Base-by-base conservation (phyloP, 108 stramenopile species). In the Nitzschia sp. region DNA sequence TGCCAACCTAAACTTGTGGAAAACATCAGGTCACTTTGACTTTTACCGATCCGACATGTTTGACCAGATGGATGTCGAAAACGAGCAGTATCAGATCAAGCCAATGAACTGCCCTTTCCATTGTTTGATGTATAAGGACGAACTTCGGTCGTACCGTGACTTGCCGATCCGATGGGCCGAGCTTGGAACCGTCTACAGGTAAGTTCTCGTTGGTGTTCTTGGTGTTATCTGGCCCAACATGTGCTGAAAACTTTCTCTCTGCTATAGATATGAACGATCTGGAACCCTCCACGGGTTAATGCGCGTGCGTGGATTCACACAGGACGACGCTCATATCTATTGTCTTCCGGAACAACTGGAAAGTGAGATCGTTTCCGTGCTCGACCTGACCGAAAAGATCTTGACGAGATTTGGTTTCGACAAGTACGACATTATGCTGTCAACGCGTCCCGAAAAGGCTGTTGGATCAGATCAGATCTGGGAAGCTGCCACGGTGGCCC, bases 91-190 rank as follows among this genome's bases (percentile, higher is more conserved):
- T 70, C 98, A 98, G 78, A 89, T 98, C 81, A 98, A 97, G 83
- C 99, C 99, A 23, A 99, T 99, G 99, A 99, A 99, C 83, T 99
- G 99, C 76, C 99, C 99, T 5, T 98, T 97, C 72, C 99, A 99
- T 81, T 98, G 97, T 80, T 80, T 99, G 41, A 97, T 99, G 94
- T 98, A 89, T 76, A 96, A 96, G 78, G 95, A 96, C 76, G 80
- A 85, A 27, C 74, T 95, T 53, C 89, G 96, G 36, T 93, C 91
- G 22, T 98, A 96, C 77, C 91, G 97, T 52, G 97, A 98, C 45
- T 81, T 98, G 59, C 97, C 97, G 17, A 85, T 96, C 66, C 88
- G 97, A 52, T 98, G 96, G 96, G 97, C 86, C 2, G 97, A 98
- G 75, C 85, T 98, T 23, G 97, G 97, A 61, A 98, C 97, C n/a